phyloP scores from a whole-genome alignment of 1,284 basidiomycete genomes.

The Fomitopsis palustris region DNA sequence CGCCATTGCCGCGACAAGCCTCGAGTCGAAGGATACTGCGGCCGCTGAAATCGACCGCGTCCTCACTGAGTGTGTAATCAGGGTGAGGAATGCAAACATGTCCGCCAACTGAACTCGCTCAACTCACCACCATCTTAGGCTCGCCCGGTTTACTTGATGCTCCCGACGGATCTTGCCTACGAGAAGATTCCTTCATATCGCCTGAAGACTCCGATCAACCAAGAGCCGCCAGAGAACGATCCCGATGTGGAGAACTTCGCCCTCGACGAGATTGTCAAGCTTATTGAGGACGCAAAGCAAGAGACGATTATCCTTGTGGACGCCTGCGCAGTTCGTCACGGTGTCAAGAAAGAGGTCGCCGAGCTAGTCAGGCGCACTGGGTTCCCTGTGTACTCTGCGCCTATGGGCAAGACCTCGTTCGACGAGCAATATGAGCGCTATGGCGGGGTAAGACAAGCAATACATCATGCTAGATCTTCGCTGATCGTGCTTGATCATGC shows the following conservation, averaged over 20 bases:
- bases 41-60: conserved; percentile 79
- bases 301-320: conserved; percentile 84
- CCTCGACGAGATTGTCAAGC: conserved; percentile 65
- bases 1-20: conserved; percentile 63
- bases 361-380: conserved; percentile 70
- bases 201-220: conserved; percentile 62
- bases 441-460: conserved; percentile 67
- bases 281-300: conserved; percentile 58
- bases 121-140: conserved; percentile 40
- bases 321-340: conserved; percentile 83
- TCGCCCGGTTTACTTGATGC: conserved; percentile 83
- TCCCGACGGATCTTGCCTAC: conserved; percentile 84
- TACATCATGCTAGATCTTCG: not conserved
- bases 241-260: conserved; percentile 68
- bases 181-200: conserved; percentile 64
- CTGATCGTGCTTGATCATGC: not conserved
- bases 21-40: conserved; percentile 53
- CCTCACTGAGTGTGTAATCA: conserved; percentile 69
- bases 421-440: conserved; percentile 82
- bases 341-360: conserved; percentile 63
- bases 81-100: conserved; percentile 33
- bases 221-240: conserved; percentile 49
- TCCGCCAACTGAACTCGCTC: not conserved
- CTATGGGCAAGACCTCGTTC: conserved; percentile 88
- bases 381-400: conserved; percentile 78